Base-by-base conservation (phyloP, 2,329 filamentous ascomycete species). In the Paecilomyces niveus region DNA sequence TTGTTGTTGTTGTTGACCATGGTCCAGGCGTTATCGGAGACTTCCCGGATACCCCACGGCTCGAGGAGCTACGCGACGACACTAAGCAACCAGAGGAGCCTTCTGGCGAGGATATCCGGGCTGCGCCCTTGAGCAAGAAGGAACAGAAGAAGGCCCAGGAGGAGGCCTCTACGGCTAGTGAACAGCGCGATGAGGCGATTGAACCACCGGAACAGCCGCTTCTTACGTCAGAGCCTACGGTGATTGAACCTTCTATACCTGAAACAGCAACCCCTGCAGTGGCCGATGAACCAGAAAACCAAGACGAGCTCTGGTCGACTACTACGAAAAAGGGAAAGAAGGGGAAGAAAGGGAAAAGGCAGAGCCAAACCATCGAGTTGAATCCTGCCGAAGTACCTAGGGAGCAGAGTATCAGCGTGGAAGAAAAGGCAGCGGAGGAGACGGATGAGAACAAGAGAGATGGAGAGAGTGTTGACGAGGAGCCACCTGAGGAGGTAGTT, bases 91-190 rank as follows among this genome's bases (percentile, higher is more conserved):
- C 15, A 9, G 39, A 45, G 15, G 39, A 45, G 39, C 39, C n/a
- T 3, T 45, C 24, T 21, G 61, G 59, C 55, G 60, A 63, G 55
- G 13, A 55, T 29, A 24, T 54, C 33, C 59, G 54, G 55, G 53
- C 57, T 55, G 49, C 54, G 54, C 55, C 61, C n/a, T 53, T 60
- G 51, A 72, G 63, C 67, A 71, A 58, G 45, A 62, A 55, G 39
- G 39, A 45, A 18, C 56, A 64, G 57, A 59, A 67, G 51, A 70
- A 72, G 59, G 55, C 54, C 7, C 26, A 49, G 31, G 29, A 35
- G 18, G 21, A 45, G 39, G 39, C 39, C 3, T 29, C 26, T 9
- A n/a, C 15, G 8, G 39, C n/a, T 9, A 13, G 35, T 39, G 35
- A 39, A 18, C 3, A n/a, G 11, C 35, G n/a, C 13, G 15, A 39